These are phyloP conservation scores for Solanum bulbocastanum DNA, from an alignment of 257 asterid genomes.

Conservation along the genomic window DNA sequence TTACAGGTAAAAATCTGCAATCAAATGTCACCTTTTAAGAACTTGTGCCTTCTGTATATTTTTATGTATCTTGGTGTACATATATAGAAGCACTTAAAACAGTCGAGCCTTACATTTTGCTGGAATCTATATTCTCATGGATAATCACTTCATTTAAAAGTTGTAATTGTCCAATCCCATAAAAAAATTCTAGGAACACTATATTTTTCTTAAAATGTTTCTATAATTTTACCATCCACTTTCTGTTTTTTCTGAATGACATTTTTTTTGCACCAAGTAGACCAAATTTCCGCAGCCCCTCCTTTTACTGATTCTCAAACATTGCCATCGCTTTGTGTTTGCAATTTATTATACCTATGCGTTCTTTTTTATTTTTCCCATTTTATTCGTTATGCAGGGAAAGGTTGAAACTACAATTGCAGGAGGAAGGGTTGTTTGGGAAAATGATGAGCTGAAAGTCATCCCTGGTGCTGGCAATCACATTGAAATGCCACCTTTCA, in stretches of 20 bases:
- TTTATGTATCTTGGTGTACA: neutral
- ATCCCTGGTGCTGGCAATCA: slow-evolving; percentile 74
- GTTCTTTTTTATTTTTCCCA: neutral
- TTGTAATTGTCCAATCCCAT: neutral
- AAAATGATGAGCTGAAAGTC: slow-evolving; percentile 51
- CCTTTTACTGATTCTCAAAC: neutral
- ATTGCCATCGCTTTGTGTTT: neutral
- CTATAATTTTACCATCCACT: neutral
- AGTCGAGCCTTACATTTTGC: neutral
- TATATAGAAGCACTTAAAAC: neutral
- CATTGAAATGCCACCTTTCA: slow-evolving; percentile 68
- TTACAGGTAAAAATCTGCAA: neutral
- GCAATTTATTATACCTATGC: neutral
- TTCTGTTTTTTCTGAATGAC: neutral
- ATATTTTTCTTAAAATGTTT: neutral
- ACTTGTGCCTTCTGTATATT: neutral
- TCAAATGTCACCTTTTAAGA: neutral
- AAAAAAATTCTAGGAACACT: neutral
- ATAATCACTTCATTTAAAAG: neutral
- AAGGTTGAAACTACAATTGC: slow-evolving; percentile 88
- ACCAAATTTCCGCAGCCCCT: neutral
- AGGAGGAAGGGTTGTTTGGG: slow-evolving; percentile 89
- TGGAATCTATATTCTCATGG: neutral
- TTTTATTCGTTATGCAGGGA: slow-evolving; percentile 34
- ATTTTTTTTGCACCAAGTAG: neutral